Evolutionary conservation across 2,329 filamentous ascomycete genomes (phyloP), one percentile per base, ranked within the genome.

Genomic region (Thielaviopsis musarum): DNA sequence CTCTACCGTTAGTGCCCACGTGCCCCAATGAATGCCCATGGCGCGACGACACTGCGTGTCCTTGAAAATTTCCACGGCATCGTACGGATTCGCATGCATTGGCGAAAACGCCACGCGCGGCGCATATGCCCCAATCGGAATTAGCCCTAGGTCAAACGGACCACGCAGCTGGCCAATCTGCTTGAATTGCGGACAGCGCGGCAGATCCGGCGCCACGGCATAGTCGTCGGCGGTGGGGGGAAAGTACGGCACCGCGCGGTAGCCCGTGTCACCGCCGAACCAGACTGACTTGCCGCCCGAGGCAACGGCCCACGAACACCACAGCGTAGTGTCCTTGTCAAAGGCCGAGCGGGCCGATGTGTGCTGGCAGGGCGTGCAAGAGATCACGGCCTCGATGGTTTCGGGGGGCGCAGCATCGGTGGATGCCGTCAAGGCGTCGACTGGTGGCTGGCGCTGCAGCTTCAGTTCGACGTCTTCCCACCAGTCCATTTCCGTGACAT

Each of bases 401-500:
- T 70, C 66, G n/a, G 66, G 65, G 3, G 67, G 64, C 12, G 66
- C 65, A 21, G 68, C 65, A 9, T 63, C 62, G 17, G 64, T 66
- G 9, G 63, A 61, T n/a, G 64, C 66, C 49, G 67, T 63, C 21
- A 66, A 63, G 59, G 63, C 64, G 30, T 60, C 49, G 58, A 65
- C 54, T 54, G 63, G 26, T 34, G 64, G 61, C 65, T 69, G 65
- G 64, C 52, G 54, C 51, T 57, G 45, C 26, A 95, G 71, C 0
- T 74, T 81, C n/a, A 95, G 70, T 54, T 91, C 83, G 5, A 82
- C 78, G 63, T 88, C 84, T 65, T 95, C 84, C 91, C 91, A 96
- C 91, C 91, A 96, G 71, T 97, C 91, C 66, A 96, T 70, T 72
- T 96, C 91, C 0, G 88, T 94, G 52, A 91, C 84, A 61, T 89